phyloP scores from a whole-genome alignment of 768 basidiomycete species.

The Mycena latifolia region DNA sequence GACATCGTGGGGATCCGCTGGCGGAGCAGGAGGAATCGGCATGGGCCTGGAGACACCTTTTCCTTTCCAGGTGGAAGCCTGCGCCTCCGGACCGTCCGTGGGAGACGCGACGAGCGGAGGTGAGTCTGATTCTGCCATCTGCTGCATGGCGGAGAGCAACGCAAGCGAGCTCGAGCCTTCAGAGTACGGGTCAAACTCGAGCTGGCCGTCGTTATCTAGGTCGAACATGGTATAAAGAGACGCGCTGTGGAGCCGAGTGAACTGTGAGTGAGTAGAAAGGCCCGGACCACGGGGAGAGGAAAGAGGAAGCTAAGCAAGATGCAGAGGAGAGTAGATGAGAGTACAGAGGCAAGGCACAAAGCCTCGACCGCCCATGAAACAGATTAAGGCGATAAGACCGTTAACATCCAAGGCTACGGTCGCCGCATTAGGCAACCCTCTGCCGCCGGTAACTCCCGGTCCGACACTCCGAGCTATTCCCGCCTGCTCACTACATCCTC shows the following conservation, averaged over 20 bases:
- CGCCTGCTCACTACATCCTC: too few species aligned
- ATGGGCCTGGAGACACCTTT: conserved; percentile 68
- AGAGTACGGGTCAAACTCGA: conserved; percentile 36
- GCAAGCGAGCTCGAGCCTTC: conserved; percentile 11
- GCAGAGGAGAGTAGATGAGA: conserved; percentile 3
- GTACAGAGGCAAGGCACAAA: conserved; percentile 10
- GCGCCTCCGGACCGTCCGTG: conserved; percentile 29
- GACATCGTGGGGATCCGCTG: conserved; percentile 51
- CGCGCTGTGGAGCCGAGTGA: not conserved
- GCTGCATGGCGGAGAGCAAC: conserved; percentile 25
- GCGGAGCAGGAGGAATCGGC: conserved; percentile 54
- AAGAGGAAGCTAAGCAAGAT: conserved; percentile 5
- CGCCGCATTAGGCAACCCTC: not conserved
- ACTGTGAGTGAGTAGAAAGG: not conserved
- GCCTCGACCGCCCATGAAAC: conserved; percentile 17
- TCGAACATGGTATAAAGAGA: conserved; percentile 31
- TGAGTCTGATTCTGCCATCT: conserved; percentile 17
- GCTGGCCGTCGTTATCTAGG: conserved; percentile 31
- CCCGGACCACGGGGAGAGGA: conserved; percentile 2
- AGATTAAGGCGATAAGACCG: conserved; percentile 28
- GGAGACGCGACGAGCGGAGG: conserved; percentile 21
- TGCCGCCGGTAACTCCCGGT: not conserved
- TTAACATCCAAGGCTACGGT: not conserved
- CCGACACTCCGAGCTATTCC: not conserved
- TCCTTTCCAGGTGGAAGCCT: conserved; percentile 57